Evolutionary conservation across 2,329 filamentous ascomycete species (phyloP).

Genomic region (Westerdykella aurantiaca): DNA sequence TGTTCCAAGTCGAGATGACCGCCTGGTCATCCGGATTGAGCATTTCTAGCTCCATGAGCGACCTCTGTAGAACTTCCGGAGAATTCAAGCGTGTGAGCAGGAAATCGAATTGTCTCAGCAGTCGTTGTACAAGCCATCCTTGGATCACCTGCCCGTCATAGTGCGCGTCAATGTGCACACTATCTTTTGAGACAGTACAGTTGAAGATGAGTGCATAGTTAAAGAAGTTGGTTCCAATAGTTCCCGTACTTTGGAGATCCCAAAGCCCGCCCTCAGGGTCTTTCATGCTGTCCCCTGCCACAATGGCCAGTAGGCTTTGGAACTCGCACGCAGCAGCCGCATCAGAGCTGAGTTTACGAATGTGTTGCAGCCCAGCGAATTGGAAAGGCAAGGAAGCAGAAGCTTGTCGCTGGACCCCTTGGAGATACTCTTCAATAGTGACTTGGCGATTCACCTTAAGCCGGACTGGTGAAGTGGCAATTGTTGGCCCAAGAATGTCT

Average conservation of each 20-base stretch:
- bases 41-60: conserved; percentile 15
- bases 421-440: conserved; percentile 22
- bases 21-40: conserved; percentile 18
- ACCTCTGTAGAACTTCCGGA: conserved; percentile 5
- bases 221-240: conserved; percentile 32
- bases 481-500: conserved; percentile 38
- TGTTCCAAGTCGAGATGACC: conserved; percentile 22
- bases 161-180: conserved; percentile 24
- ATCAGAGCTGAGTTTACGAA: conserved; percentile 35
- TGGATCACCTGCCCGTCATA: conserved; percentile 26
- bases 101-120: conserved; percentile 27
- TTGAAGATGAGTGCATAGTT: conserved; percentile 33
- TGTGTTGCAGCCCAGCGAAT: conserved; percentile 45
- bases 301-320: conserved; percentile 44
- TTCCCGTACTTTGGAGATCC: conserved; percentile 29
- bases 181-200: conserved; percentile 18
- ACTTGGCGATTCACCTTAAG: conserved; percentile 33
- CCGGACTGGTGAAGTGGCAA: conserved; percentile 41
- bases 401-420: conserved; percentile 23
- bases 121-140: conserved; percentile 21
- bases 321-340: conserved; percentile 43
- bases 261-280: conserved; percentile 26
- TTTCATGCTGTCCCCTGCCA: conserved; percentile 25
- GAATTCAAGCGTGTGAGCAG: conserved; percentile 21
- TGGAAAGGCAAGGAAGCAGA: conserved; percentile 28